Evolutionary conservation across 495 filamentous ascomycete species (phyloP), one percentile per base, ranked within the genome.

Genomic region (Neurospora africana): DNA sequence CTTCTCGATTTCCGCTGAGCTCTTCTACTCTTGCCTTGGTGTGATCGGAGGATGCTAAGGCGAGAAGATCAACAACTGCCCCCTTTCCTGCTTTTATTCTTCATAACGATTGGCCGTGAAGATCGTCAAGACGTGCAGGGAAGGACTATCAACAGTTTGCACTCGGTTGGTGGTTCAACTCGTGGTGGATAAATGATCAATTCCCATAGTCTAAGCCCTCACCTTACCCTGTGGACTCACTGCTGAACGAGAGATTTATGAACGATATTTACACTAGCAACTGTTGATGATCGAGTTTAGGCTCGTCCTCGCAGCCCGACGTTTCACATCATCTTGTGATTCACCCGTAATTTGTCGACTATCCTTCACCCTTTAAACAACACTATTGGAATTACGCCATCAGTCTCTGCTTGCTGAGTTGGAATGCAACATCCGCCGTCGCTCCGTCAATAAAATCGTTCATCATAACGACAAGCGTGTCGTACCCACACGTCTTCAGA

Each of bases 401-500:
- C 73, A 86, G 68, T 75, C 85, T 79, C 75, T 81, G 75, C 73
- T 74, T 73, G 72, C 81, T 83, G 76, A 86, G 75, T 72, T 81
- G 77, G 72, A 86, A 76, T 2, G 80, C 81, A 7, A 84, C 81
- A 79, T 87, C 84, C 7, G 81, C 81, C 21, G 86, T 88, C 39
- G 78, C 85, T 6, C 86, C 86, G 74, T 87, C 86, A 68, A 88
- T 80, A 69, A 86, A 87, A 72, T 87, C 86, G 77, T 88, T 87
- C 85, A 87, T 84, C 36, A 85, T 71, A 11, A 86, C 84, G 11
- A 87, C 81, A 7, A 83, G 75, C 58, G 81, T 72, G 30, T 84
- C 82, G 23, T 73, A 76, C 23, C 73, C 75, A 71, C 85, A 79
- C 23, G 71, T 76, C 35, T 74, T 70, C 41, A 82, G 72, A 21